Evolutionary conservation across 441 rosid genomes (phyloP).

Genomic region (Syzygium malaccense): DNA sequence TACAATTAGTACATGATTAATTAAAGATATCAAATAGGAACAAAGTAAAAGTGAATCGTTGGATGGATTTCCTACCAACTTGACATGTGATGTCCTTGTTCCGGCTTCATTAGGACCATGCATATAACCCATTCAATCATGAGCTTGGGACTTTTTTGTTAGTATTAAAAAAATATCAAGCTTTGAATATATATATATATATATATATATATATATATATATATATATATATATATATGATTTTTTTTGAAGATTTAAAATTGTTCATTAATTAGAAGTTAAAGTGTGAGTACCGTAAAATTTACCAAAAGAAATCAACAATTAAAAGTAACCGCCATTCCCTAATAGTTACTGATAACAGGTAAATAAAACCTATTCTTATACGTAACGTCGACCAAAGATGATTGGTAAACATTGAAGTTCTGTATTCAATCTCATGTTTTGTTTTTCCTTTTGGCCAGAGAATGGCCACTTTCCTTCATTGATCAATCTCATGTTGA

Average conservation of each 20-base stretch:
- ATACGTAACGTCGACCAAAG: neutral
- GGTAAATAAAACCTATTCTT: neutral
- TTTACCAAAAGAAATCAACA: neutral
- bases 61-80: no score
- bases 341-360: neutral
- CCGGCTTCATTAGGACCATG: neutral
- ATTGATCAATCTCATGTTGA: no score
- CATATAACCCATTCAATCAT: neutral
- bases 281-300: neutral
- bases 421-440: no score
- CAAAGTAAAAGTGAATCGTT: no score
- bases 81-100: neutral
- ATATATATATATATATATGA: no score
- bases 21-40: no score
- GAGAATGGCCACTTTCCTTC: no score
- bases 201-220: accelerated
- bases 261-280: neutral
- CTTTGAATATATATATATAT: neutral
- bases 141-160: accelerated
- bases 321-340: neutral
- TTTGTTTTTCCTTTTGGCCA: no score
- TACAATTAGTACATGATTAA: neutral
- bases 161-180: no score
- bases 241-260: neutral
- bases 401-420: no score